A percentile compares a stretch with the other conserved stretches of the same genome.
Conservation (phyloP, 345 rosid genomes). For the Hevea brasiliensis region DNA sequence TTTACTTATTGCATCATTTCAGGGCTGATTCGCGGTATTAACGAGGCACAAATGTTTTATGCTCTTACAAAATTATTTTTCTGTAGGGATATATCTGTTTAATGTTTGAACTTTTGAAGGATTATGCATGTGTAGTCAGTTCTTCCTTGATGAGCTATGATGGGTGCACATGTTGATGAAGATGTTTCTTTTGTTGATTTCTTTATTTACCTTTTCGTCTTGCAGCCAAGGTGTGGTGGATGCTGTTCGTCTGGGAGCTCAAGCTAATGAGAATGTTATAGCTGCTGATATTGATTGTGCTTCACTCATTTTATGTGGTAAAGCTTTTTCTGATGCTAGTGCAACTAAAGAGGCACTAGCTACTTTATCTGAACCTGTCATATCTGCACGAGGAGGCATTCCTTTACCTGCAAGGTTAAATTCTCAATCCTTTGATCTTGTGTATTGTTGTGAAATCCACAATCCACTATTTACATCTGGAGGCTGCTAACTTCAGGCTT, state of each 20-base stretch:
- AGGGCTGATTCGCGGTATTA: background rate
- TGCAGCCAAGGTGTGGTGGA: conserved; percentile 21
- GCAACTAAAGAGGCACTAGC: conserved; percentile 33
- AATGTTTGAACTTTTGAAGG: background rate
- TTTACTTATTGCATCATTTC: background rate
- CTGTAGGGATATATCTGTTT: background rate
- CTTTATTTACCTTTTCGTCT: background rate
- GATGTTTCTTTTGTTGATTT: conserved; percentile 5
- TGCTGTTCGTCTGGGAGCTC: conserved; percentile 29
- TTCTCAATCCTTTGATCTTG: background rate
- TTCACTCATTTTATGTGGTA: conserved; percentile 37
- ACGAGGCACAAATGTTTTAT: background rate
- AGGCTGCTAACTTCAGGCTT: conserved; percentile 31
- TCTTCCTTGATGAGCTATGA: background rate
- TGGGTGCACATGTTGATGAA: background rate
- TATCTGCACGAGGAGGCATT: conserved; percentile 37
- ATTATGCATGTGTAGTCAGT: background rate
- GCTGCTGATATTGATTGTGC: conserved; percentile 37
- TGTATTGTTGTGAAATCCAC: background rate
- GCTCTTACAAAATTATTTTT: background rate
- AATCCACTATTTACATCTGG: conserved; percentile 11
- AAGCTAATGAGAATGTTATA: conserved; percentile 34
- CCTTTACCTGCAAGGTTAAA: conserved; percentile 30
- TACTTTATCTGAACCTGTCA: conserved; percentile 34
- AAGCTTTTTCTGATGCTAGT: conserved; percentile 33